Evolutionary conservation across 2,329 filamentous ascomycete species (phyloP), one percentile per base, ranked within the genome.

Genomic region (Tolypocladium sp.): DNA sequence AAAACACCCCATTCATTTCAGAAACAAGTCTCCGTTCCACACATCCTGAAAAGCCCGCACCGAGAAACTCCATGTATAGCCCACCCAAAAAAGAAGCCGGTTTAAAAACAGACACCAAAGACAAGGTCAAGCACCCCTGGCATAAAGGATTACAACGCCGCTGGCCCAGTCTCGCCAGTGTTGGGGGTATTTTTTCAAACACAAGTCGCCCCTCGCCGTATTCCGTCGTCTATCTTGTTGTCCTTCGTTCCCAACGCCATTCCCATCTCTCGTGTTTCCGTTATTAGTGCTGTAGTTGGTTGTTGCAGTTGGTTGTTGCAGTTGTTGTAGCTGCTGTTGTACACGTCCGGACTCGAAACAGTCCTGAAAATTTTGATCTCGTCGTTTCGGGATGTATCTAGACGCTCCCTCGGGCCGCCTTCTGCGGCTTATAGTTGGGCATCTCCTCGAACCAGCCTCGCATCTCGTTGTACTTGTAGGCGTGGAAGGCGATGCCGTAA

Each of bases 401-500:
- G 58, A 71, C 65, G 46, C 63, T 70, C 58, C 69, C 68, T 30
- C 72, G 69, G 35, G 71, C 63, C 40, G 73, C 72, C 63, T 82
- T 82, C 63, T 83, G 83, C 37, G 94, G 82, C 73, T 89, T 86
- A 75, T 94, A 97, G 68, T 92, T 82, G n/a, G 88, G 89, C 53
- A 95, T 76, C 70, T 94, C 87, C 60, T 94, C 86, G 67, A 99
- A 99, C 82, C 88, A 91, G 63, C 88, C 86, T 25, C 77, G 83
- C 3, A 82, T 79, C 62, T 90, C 84, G 70, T 96, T 90, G 77
- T 96, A 99, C 62, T 87, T 85, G 79, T 96, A 99, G 0, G 92
- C 93, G 72, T 96, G 93, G 77, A 97, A 97, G 62, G 96, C 93
- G 60, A 97, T 92, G 17, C 94, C 94, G 66, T 99, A 99, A 1